Base-by-base conservation (phyloP, 2,329 filamentous ascomycete species). In the Alternaria panax region DNA sequence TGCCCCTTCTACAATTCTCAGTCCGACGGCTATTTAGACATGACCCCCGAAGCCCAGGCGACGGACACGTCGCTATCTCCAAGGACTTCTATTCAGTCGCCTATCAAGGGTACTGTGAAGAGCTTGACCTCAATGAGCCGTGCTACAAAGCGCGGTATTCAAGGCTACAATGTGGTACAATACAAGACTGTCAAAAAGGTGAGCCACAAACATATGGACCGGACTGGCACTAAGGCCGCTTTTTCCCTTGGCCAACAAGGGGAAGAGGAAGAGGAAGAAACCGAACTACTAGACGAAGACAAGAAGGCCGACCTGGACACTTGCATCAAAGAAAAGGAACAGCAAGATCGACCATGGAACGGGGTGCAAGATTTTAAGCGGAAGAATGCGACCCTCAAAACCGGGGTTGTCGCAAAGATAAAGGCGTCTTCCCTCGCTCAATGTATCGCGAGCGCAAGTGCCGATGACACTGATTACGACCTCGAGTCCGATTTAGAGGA, bases 121-220 rank as follows among this genome's bases (percentile, higher is more conserved):
- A 27, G 28, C 41, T 43, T 59, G 47, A 51, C 43, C 18, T 43
- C 18, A 14, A 27, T 56, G 16, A 52, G 41, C 24, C 40, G 24
- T 8, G 18, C 5, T 6, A 42, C 56, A 27, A 58, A 59, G 43
- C 20, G n/a, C n/a, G 41, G 55, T 36, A 47, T 59, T 3, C 57
- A 60, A 24, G 51, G 54, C 18, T 60, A 43, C 22, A 30, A 57
- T 30, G 9, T 38, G 3, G 51, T 30, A 11, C 27, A 45, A 9
- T 56, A 48, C 36, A 38, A 27, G 16, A 38, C 51, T 16, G 27
- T 20, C 6, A 14, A 46, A 12, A 58, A 62, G 46, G 14, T 27
- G 7, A 32, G 54, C 24, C 47, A 58, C 22, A 52, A 64, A 20
- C 12, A 40, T 11, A 61, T 45, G 20, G 48, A 60, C 18, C 54